Base-by-base conservation (phyloP, 1,284 basidiomycete genomes). In the Meira nashicola region DNA sequence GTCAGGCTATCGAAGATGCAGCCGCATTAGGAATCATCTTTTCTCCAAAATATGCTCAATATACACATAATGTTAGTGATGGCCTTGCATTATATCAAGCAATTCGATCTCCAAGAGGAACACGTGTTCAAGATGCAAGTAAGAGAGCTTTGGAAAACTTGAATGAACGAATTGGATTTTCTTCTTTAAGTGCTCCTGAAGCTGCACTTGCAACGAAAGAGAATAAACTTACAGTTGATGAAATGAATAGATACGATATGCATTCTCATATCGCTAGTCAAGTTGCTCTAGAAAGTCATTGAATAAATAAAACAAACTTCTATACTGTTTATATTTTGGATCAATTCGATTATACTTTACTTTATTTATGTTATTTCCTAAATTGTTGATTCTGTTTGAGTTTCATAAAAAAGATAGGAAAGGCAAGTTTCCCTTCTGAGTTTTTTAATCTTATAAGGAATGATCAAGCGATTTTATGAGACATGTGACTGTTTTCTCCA, bases 141-240 rank as follows among this genome's bases (percentile, higher is more conserved):
- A n/a, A 41, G 40, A 63, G 74, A 10, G 79, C 79, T 5, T 76
- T 78, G 12, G 79, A 80, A 61, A 77, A 80, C 62, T 68, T 80
- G 60, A 78, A 79, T 60, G 79, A 80, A 67, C 68, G 79, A 14
- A 78, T 80, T 57, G 79, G 79, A 46, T 80, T 80, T 63, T 73
- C 73, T 1, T 67, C 63, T 47, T 58, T 71, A 50, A 77, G 71
- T n/a, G 70, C 71, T n/a, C 70, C 74, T 37, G 74, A 77, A 53
- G 71, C 74, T n/a, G 72, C 72, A 7, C 67, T 75, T 14, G 76
- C 77, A 11, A 73, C 78, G n/a, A 72, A 71, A 56, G 71, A 70
- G 56, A 73, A 74, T 58, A 78, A 78, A 65, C 61, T 79, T 55
- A 79, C 77, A 8, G 68, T 67, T 51, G 58, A 67, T 59, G 65